Percentiles rank a stretch among this genome's conserved stretches.
Evolutionary conservation across 306 rosid species (phyloP).

Genomic region (Quercus robur): DNA sequence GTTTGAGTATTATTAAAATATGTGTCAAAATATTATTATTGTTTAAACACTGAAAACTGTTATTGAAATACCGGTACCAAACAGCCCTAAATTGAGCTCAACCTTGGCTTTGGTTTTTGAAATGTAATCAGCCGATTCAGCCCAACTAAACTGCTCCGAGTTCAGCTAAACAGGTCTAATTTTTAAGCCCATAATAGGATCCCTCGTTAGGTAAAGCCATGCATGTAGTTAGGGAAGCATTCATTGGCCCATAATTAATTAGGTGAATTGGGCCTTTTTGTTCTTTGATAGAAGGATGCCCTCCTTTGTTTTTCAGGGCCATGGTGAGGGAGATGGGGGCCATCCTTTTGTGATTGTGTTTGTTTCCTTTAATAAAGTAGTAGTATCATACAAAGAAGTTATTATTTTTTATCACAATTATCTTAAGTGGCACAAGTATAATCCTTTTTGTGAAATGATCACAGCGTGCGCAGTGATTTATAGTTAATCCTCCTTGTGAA

Average conservation of each 20-base stretch:
- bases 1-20: fast-evolving
- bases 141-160: background rate
- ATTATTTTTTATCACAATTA: no score
- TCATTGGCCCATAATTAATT: background rate
- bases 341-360: background rate
- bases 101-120: background rate
- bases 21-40: fast-evolving
- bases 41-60: no score
- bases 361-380: no score
- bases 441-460: no score
- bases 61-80: fast-evolving
- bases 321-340: background rate
- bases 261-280: no score
- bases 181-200: background rate
- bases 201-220: background rate
- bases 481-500: no score
- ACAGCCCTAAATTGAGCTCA: background rate
- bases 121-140: background rate
- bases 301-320: no score
- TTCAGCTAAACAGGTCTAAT: background rate
- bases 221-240: background rate
- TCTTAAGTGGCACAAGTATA: no score
- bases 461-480: no score
- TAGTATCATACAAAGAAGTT: no score
- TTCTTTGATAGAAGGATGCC: no score